A percentile compares a stretch with the other conserved stretches of the same genome.
Conservation (phyloP, 768 basidiomycete species). For the Kwoniella sp. region DNA sequence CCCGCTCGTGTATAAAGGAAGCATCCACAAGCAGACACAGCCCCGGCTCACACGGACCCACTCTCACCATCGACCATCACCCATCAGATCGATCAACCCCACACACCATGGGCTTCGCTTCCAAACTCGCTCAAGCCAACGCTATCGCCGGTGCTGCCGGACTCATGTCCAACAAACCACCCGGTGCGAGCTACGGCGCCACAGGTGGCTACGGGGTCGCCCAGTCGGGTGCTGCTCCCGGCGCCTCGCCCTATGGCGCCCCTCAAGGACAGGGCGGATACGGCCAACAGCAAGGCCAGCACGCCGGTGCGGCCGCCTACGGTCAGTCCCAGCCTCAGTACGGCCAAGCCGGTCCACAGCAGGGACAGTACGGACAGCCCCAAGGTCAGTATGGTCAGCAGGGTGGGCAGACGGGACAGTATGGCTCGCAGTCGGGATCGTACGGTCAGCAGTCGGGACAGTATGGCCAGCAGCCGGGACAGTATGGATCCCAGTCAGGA, state of each 20-base stretch:
- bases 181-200: constrained; percentile 15
- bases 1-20: no score
- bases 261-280: constrained; percentile 15
- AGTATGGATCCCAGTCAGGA: constrained; percentile 19
- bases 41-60: no score
- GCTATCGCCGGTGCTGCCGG: constrained; percentile 16
- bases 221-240: constrained; percentile 1
- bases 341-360: constrained; percentile 6
- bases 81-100: no score
- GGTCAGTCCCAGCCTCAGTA: constrained; percentile 2
- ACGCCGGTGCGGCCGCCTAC: no score
- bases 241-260: constrained; percentile 10
- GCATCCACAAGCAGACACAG: no score
- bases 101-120: constrained; percentile 24
- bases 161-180: constrained; percentile 23
- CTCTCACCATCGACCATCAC: no score
- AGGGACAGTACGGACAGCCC: constrained; percentile 11
- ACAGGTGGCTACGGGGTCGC: constrained; percentile 14
- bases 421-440: not conserved
- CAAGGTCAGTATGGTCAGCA: constrained; percentile 19
- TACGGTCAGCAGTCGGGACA: constrained; percentile 9
- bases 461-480: constrained; percentile 17
- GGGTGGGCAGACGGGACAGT: not conserved
- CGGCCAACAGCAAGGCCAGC: constrained; percentile 23
- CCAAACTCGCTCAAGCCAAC: constrained; percentile 29